Base-by-base conservation (phyloP, 176 grass and related monocot species). In the Phoenix roebelenii region DNA sequence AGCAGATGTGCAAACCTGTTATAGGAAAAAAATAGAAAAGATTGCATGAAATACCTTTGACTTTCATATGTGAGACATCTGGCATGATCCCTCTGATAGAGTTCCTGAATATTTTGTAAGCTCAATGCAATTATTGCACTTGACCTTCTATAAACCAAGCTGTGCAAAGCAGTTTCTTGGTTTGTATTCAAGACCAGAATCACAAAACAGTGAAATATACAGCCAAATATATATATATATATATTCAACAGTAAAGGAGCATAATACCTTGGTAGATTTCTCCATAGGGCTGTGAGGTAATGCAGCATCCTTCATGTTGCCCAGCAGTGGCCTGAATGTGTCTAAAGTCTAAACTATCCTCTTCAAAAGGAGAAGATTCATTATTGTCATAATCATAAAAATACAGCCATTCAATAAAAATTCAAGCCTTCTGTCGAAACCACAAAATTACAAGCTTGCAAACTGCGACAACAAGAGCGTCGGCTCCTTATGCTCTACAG, bases 391-490 rank as follows among this genome's bases (percentile, higher is more conserved):
- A 58, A 90, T 82, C 78, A 90, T 79, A 35, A 82, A 32, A 82
- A 82, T 79, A 56, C 86, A 85, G 16, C 75, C 55, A 29, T 70
- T 85, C 78, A 63, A 85, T 15, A 89, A 18, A 66, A 85, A 76
- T 22, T 52, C 72, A 82, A 85, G 48, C 23, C 62, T 76, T 49
- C 54, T 66, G n/a, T 67, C 65, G n/a, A 79, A 65, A 85, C 78
- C 82, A 52, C 15, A 76, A 29, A 58, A 3, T 25, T 55, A 62
- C 10, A 89, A 35, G 29, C 44, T 89, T 58, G 75, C 75, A 79
- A 85, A 82, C 82, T 85, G 86, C 54, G 56, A 29, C 39, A 90
- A 30, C 78, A 90, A 73, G 63, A 63, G 7, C 22, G 65, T 15
- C 24, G 67, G 44, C 0, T 65, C 48, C 18, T 25, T 82, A 66